These are phyloP conservation scores for Stramenopiles sp. DNA, from an alignment of 352 stramenopile species.

Conservation along the genomic window DNA sequence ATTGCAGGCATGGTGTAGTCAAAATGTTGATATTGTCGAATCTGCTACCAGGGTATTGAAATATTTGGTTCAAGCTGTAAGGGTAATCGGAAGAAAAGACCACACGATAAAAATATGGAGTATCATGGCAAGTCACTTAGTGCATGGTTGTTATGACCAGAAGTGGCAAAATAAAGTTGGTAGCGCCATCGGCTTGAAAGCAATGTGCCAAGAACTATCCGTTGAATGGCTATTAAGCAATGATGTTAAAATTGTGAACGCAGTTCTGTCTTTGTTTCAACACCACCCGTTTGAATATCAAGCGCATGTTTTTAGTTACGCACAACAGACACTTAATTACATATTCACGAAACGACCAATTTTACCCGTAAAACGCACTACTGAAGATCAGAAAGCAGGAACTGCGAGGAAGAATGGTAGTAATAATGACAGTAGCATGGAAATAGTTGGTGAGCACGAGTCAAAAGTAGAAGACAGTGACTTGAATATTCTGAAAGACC, in stretches of 20 bases:
- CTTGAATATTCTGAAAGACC: neutral
- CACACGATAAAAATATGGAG: constrained; percentile 27
- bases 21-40: constrained; percentile 38
- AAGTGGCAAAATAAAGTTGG: constrained; percentile 54
- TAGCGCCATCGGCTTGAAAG: constrained; percentile 39
- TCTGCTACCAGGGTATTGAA: constrained; percentile 32
- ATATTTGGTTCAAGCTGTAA: constrained; percentile 35
- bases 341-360: neutral
- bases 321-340: neutral
- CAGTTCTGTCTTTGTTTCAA: constrained; percentile 57
- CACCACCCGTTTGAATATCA: constrained; percentile 56
- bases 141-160: constrained; percentile 59
- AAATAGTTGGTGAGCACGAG: neutral
- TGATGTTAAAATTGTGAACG: constrained; percentile 51
- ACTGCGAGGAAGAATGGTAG: neutral
- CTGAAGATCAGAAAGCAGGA: neutral
- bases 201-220: constrained; percentile 41
- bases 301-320: neutral
- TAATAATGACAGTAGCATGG: no score
- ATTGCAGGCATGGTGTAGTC: constrained; percentile 39
- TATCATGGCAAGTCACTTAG: constrained; percentile 46
- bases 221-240: constrained; percentile 58
- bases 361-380: neutral
- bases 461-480: neutral
- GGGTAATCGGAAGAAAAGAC: constrained; percentile 25